These are phyloP conservation scores for Pseudopithomyces chartarum DNA, from an alignment of 2,329 filamentous ascomycete genomes.

Conservation along the genomic window DNA sequence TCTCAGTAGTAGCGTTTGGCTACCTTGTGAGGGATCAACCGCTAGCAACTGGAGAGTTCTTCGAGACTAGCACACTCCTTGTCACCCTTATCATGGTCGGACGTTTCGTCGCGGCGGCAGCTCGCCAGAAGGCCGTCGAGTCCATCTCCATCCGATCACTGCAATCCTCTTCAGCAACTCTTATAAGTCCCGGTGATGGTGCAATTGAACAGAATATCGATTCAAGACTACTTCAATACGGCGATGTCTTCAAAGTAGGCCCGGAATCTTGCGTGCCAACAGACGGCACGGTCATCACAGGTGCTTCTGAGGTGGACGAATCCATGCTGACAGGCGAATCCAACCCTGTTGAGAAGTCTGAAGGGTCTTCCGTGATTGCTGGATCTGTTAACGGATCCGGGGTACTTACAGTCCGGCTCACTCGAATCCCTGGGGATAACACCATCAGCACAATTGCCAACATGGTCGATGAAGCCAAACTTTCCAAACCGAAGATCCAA, in stretches of 20 bases:
- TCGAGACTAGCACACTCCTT: slow-evolving; percentile 61
- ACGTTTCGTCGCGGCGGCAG: slow-evolving; percentile 52
- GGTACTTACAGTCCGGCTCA: slow-evolving; percentile 57
- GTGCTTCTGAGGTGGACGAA: slow-evolving; percentile 71
- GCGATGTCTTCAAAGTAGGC: slow-evolving; percentile 67
- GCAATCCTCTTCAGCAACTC: slow-evolving; percentile 59
- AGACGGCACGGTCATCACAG: slow-evolving; percentile 69
- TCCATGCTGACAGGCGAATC: slow-evolving; percentile 79
- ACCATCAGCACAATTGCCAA: slow-evolving; percentile 71
- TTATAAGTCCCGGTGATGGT: slow-evolving; percentile 50
- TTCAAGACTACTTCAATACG: slow-evolving; percentile 69
- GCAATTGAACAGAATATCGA: slow-evolving; percentile 62
- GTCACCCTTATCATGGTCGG: slow-evolving; percentile 61
- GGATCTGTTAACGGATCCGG: slow-evolving; percentile 64
- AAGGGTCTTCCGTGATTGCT: slow-evolving; percentile 63
- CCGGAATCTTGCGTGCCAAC: slow-evolving; percentile 68
- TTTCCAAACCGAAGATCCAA: slow-evolving; percentile 71
- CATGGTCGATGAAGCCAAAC: slow-evolving; percentile 73
- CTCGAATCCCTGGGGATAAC: slow-evolving; percentile 69
- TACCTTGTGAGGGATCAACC: slow-evolving; percentile 43
- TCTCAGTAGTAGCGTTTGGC: slow-evolving; percentile 58
- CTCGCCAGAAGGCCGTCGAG: slow-evolving; percentile 55
- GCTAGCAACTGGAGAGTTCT: slow-evolving; percentile 54
- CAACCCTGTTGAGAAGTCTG: slow-evolving; percentile 61
- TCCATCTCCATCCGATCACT: slow-evolving; percentile 60